Base-by-base conservation (phyloP, 208 protist genomes). In the Tritrichomonas foetus region DNA sequence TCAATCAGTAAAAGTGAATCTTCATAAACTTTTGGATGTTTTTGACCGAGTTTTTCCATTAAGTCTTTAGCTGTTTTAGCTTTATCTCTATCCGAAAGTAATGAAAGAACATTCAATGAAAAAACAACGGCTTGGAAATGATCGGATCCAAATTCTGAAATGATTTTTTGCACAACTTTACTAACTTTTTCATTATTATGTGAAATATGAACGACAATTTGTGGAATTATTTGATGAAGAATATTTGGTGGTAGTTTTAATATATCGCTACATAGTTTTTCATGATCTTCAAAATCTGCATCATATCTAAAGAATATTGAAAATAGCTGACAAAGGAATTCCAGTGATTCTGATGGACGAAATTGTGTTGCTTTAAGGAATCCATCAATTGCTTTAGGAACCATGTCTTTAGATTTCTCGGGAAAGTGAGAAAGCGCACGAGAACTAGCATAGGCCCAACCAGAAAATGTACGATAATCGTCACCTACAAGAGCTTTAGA, bases 131-230 rank as follows among this genome's bases (percentile, higher is more conserved):
- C 41, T 57, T 89, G 41, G n/a, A 89, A 89, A 36, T 89, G 78
- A 39, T 33, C 41, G 11, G 33, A 25, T 27, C 41, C 78, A 57
- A 89, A 57, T n/a, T 53, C 41, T 14, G 14, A 53, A 50, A 89
- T 89, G n/a, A 89, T 89, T 39, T 53, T 27, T 57, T 53, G 13
- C 0, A 89, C 78, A 14, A 89, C 1, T 0, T 47, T 3, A 33
- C 78, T 25, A 14, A 89, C 47, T 1, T 61, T 61, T 57, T 25
- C 27, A 61, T 57, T 47, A 39, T 89, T 89, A 49, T 89, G 78
- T 14, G 78, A 41, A 20, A 89, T 89, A n/a, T 89, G 78, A 3
- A 89, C 78, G 39, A 89, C 78, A 57, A 89, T 89, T 57, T 89
- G 78, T 2, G 78, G 78, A 57, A 89, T 47, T 39, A 89, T 89